Conservation (phyloP, 257 asterid species). For the Coffea eugenioides region DNA sequence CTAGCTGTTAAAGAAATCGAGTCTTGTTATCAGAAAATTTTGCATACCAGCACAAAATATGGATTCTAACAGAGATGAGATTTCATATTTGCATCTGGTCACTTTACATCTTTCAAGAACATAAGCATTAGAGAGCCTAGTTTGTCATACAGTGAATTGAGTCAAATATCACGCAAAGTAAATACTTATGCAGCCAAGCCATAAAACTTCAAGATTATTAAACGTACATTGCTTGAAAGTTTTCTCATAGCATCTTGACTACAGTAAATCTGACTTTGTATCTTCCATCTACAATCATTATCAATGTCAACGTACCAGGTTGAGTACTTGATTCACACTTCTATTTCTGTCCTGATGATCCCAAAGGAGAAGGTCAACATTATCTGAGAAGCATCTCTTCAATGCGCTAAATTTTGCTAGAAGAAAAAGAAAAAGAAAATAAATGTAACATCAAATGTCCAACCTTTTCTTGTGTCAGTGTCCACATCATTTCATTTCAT, state of each 20-base stretch:
- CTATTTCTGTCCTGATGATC: background rate
- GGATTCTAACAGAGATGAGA: background rate
- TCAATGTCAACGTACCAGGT: background rate
- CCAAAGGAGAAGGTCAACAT: background rate
- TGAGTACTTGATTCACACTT: background rate
- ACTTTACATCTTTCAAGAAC: background rate
- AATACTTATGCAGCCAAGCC: background rate
- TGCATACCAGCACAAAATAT: background rate
- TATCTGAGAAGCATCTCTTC: background rate
- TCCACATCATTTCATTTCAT: background rate
- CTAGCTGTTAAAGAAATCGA: constrained; percentile 47
- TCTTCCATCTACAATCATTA: background rate
- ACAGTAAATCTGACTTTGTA: background rate
- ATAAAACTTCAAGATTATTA: background rate
- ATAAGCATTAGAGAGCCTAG: background rate
- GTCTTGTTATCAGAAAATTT: background rate
- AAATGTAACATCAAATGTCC: background rate
- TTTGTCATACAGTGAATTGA: background rate
- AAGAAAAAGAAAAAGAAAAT: too few species aligned
- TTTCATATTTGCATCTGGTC: background rate
- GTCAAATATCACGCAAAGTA: background rate
- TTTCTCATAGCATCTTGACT: background rate
- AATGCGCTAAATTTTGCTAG: background rate
- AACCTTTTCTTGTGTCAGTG: background rate
- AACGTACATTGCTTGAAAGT: background rate